Evolutionary conservation across 108 stramenopile genomes (phyloP), one percentile per base, ranked within the genome.

Genomic region (Skeletonema menzelii): DNA sequence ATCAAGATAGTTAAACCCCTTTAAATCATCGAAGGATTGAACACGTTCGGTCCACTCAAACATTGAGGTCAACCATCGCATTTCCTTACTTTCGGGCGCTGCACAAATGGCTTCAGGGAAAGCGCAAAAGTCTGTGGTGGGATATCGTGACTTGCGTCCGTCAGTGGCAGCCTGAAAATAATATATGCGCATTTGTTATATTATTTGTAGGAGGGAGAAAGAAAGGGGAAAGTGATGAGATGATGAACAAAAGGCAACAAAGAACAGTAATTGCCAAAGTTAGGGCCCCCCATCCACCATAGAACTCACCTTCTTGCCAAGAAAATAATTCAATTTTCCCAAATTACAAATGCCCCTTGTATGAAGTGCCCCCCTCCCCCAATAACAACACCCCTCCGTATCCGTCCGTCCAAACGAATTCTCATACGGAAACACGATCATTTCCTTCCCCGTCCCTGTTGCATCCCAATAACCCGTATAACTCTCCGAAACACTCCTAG

Each of bases 341-440:
- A 81, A 30, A 40, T 76, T 76, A 47, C 83, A 84, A 14, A 77
- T 24, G n/a, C 83, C 83, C 11, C 63, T 65, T 1, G 79, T 76
- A 34, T 77, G 79, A 5, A 84, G 61, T 8, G 80, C 83, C 12
- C 83, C 83, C n/a, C 83, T 69, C 10, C 83, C 83, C 83, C 83
- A 84, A 27, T 59, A 84, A 49, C 83, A 84, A 58, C 83, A 84
- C 3, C 83, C 79, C 56, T 84, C 83, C 0, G 80, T 70, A 62
- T 84, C 79, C 27, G 75, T 80, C 40, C 83, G 55, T 15, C 79
- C 83, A 38, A 56, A 67, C 0, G 70, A 27, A 61, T 81, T 84
- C 32, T 65, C 59, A 53, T 67, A 67, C 11, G 83, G 79, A 49
- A 68, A 67, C 19, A 20, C 11, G 13, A n/a, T 35, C 26, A 31